phyloP scores from a whole-genome alignment of 805 yeast species.

The Candida yuanshanica region DNA sequence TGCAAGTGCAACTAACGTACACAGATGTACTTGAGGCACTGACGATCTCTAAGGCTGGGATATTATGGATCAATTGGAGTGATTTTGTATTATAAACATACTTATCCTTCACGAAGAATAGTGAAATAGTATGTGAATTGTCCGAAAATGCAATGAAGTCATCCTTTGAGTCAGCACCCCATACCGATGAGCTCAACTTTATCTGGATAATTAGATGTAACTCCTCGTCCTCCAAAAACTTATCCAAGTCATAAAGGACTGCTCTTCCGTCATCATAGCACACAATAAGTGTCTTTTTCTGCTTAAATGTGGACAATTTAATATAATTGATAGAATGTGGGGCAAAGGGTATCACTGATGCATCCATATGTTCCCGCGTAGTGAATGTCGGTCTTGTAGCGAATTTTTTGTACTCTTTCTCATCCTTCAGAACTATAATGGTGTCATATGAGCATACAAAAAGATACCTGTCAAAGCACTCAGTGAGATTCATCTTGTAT shows the following conservation, averaged over 20 bases:
- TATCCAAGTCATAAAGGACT: conserved; percentile 31
- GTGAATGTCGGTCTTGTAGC: conserved; percentile 16
- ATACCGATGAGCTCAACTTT: conserved; percentile 40
- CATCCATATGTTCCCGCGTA: conserved; percentile 28
- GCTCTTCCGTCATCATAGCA: conserved; percentile 54
- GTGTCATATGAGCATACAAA: conserved; percentile 11
- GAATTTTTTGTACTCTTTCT: neutral
- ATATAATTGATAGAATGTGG: conserved; percentile 56
- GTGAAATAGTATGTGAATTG: conserved; percentile 42
- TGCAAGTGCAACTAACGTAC: conserved; percentile 37
- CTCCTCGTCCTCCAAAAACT: conserved; percentile 20
- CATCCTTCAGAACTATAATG: conserved; percentile 10
- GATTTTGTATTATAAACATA: conserved; percentile 27
- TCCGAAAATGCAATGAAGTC: conserved; percentile 45
- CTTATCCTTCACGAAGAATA: conserved; percentile 29
- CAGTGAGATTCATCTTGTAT: conserved; percentile 19
- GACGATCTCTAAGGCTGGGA: conserved; percentile 46
- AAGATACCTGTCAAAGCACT: conserved; percentile 6
- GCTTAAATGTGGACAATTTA: conserved; percentile 32
- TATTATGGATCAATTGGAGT: conserved; percentile 45
- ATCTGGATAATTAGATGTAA: conserved; percentile 26
- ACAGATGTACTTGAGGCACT: conserved; percentile 17
- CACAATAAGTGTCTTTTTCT: conserved; percentile 38
- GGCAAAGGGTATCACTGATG: conserved; percentile 45
- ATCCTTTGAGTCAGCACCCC: conserved; percentile 54